Base-by-base conservation (phyloP, 2,329 filamentous ascomycete species). In the Elsinoe necatrix region DNA sequence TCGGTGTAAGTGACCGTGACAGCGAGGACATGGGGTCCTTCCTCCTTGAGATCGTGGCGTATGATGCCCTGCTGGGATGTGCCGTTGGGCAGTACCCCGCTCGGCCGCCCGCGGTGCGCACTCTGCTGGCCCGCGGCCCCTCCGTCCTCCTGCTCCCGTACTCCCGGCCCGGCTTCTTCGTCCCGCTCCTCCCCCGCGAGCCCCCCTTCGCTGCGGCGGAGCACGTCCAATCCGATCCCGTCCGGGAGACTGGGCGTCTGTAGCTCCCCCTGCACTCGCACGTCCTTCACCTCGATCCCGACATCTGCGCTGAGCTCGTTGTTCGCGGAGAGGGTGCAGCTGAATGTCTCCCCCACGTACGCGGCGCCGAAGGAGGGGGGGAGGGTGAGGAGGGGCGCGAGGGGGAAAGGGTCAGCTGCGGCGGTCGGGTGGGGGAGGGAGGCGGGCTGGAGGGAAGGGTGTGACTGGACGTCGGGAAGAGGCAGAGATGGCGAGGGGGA, bases 1-100 rank as follows among this genome's bases (percentile, higher is more conserved):
- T 97, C 92, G 56, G 90, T 95, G 72, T 97, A 97, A 62, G 86
- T 92, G 59, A 97, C 87, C 55, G 89, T 96, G 59, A 97, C 91
- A 5, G 89, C 89, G 6, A 98, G 78, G 11, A 96, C 89, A 71
- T 98, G 91, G 64, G 88, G 91, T 0, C 93, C 93, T 68, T 96
- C 91, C 68, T 97, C 92, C 65, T 91, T 93, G 34, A 98, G 78
- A 65, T 95, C 88, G 68, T 95, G 95, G 35, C 82, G 80, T 7
- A 97, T 80, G 21, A 95, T 85, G 60, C 82, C 84, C 70, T 97
- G 92, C 4, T 69, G 76, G 16, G 51, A 16, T 11, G 23, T 56
- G 55, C 5, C 41, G 58, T 14, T 63, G 62, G 4, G 60, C 56
- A 9, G 56, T 62, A 66, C 56, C 70, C 65, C 25, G 81, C 71